Base-by-base conservation (phyloP, 225 moss, liverwort and hornwort genomes). In the Physcomitrellopsis africana region DNA sequence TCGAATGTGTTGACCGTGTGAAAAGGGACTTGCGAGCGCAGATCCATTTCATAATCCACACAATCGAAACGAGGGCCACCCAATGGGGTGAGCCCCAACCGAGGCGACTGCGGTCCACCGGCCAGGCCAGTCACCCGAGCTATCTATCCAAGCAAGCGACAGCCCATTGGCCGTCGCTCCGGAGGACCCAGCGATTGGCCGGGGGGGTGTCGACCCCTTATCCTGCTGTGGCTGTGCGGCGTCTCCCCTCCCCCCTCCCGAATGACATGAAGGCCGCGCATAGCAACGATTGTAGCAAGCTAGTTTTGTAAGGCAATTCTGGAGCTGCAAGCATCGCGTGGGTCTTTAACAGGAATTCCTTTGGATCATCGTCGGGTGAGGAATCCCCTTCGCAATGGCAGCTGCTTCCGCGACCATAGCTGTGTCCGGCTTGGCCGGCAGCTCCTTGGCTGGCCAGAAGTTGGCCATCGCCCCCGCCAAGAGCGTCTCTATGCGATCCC, bases 381-480 rank as follows among this genome's bases (percentile, higher is more conserved):
- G 0, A 51, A 18, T 53, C 1, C 5, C 17, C 12, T 3, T 69
- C 32, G 68, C 68, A 29, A 82, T 82, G 82, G 82, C 82, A 46
- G 80, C 79, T 8, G 82, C 79, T 2, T 81, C 80, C 60, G 78
- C 83, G 29, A 83, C 86, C 49, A 48, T 83, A 11, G 83, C 81
- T 3, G 80, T 86, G 69, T 75, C 81, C 44, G 78, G 80, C 75
- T 72, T 86, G 75, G 81, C 83, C 59, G 80, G 88, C 73, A 91
- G 92, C 87, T 92, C 84, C 76, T 79, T 96, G 74, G 77, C 57
- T 7, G 96, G 96, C 23, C 81, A 91, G 86, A 96, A 92, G 86
- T 60, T 96, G 23, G 80, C 84, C 11, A 26, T 92, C 63, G 69
- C 79, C 54, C 87, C 96, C 44, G 73, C 89, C 23, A 84, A 82